phyloP scores from a whole-genome alignment of 805 yeast species.

The Nematodospora valgi region DNA sequence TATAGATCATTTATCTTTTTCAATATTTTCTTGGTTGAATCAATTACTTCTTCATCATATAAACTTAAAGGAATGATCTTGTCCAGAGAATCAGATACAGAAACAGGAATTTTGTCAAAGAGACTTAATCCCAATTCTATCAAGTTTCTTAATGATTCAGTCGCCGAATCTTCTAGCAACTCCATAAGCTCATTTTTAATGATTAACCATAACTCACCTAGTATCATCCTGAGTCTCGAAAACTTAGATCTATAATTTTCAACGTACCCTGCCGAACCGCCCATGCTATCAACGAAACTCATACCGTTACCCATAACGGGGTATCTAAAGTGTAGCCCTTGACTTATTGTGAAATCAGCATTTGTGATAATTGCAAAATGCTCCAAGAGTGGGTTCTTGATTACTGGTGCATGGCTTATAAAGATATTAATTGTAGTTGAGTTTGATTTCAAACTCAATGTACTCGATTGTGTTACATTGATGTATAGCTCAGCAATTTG shows the following conservation, averaged over 20 bases:
- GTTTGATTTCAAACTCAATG: background rate
- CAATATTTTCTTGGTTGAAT: conserved; percentile 35
- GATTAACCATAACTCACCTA: conserved; percentile 62
- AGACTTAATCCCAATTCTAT: conserved; percentile 56
- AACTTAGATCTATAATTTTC: conserved; percentile 64
- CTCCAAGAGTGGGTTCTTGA: conserved; percentile 65
- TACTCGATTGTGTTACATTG: conserved; percentile 10
- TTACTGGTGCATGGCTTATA: conserved; percentile 66
- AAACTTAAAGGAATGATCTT: conserved; percentile 42
- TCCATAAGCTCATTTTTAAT: conserved; percentile 51
- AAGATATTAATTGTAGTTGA: conserved; percentile 54
- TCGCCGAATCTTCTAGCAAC: conserved; percentile 23
- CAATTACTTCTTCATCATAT: conserved; percentile 6
- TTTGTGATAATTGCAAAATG: conserved; percentile 64
- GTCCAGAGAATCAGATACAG: conserved; percentile 33
- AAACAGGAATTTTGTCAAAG: conserved; percentile 60
- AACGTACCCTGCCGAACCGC: conserved; percentile 33
- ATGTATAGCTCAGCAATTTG: conserved; percentile 62
- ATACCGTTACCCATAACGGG: conserved; percentile 68
- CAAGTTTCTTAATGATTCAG: conserved; percentile 42
- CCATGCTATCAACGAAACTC: conserved; percentile 54
- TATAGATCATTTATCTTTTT: conserved; percentile 57
- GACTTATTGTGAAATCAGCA: conserved; percentile 71
- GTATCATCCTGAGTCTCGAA: conserved; percentile 55
- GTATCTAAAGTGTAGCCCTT: conserved; percentile 68